Evolutionary conservation across 2,329 filamentous ascomycete genomes (phyloP), one percentile per base, ranked within the genome.

Genomic region (Neopestalotiopsis rosae): DNA sequence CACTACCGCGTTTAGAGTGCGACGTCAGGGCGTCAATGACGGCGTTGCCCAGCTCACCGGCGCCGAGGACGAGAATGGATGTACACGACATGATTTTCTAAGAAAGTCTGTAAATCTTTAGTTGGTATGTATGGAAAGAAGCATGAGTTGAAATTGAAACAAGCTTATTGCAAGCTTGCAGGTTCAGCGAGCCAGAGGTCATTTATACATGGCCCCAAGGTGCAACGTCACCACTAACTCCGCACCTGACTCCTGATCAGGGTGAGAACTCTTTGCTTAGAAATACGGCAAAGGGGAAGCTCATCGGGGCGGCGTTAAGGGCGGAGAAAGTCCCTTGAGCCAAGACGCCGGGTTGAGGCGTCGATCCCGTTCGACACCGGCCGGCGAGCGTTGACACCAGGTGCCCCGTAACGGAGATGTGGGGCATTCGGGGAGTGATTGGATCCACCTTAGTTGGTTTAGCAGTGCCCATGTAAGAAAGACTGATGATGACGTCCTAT

Each of bases 21-120:
- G 72, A 63, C 14, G 81, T 75, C 7, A 92, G 82, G 12, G 84
- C 81, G 40, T 82, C 76, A 17, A 92, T 79, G 68, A 92, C 81
- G 17, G 86, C 82, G 4, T 82, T 79, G 63, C 90, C 91, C 14
- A 92, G 86, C 79, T 92, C 90, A 69, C 90, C 90, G n/a, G 88
- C 88, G 66, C 91, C 90, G 69, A 93, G 80, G 65, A 92, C 82
- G 64, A 92, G 88, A 68, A 91, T 74, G 78, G 76, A 20, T 67
- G 69, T 24, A 38, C 5, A 38, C 34, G 34, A 38, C 34, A 38
- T 38, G 24, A 28, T 28, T 28, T 28, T 28, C 3, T 28, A 28
- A 28, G 1, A 28, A 28, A 28, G 24, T 4, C 24, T 3, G 24
- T 28, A 4, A 28, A 38, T 38, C 34, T 38, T 38, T 38, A 10